These are phyloP conservation scores for Anthracocystis setariae DNA, from an alignment of 1,284 basidiomycete species.

Conservation along the genomic window DNA sequence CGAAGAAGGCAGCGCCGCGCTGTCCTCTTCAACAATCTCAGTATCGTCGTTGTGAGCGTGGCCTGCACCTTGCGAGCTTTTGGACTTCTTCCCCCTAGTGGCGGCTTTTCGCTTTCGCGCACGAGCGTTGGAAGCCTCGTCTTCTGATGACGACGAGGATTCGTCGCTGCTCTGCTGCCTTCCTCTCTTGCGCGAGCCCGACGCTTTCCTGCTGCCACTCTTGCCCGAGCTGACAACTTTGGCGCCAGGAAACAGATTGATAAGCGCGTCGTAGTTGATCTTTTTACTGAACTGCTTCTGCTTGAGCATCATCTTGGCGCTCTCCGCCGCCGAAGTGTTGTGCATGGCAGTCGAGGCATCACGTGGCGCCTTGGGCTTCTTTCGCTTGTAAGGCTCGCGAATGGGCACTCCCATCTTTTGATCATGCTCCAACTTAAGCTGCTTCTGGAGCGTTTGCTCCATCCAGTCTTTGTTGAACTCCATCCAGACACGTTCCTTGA, in stretches of 20 bases:
- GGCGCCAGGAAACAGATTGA: slow-evolving; percentile 57
- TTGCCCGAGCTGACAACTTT: slow-evolving; percentile 32
- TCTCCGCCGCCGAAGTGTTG: slow-evolving; percentile 61
- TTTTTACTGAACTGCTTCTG: slow-evolving; percentile 63
- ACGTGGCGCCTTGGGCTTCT: slow-evolving; percentile 57
- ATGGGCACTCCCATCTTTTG: slow-evolving; percentile 62
- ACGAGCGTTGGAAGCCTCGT: slow-evolving; percentile 28
- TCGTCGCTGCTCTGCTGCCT: slow-evolving; percentile 32
- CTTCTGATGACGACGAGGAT: slow-evolving; percentile 27
- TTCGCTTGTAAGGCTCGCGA: slow-evolving; percentile 55
- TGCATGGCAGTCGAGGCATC: slow-evolving; percentile 60
- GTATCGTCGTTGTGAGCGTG: slow-evolving; percentile 27
- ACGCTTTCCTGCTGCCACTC: slow-evolving; percentile 10
- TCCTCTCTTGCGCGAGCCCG: slow-evolving; percentile 16
- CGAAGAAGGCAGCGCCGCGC: slow-evolving; percentile 33
- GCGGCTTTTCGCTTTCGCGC: slow-evolving; percentile 13
- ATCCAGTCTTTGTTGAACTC: slow-evolving; percentile 94
- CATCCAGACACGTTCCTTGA: slow-evolving; percentile 96
- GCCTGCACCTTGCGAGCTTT: slow-evolving; percentile 9
- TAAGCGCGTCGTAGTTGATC: slow-evolving; percentile 66
- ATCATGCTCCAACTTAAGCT: slow-evolving; percentile 65
- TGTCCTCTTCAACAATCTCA: slow-evolving; percentile 44
- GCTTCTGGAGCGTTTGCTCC: slow-evolving; percentile 72
- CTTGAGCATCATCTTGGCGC: slow-evolving; percentile 65
- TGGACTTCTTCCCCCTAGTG: slow-evolving; percentile 12